Percentiles rank a stretch among this genome's conserved stretches.
phyloP scores from a whole-genome alignment of 371 early-diverging fungal species.

The Nematocida displodere region DNA sequence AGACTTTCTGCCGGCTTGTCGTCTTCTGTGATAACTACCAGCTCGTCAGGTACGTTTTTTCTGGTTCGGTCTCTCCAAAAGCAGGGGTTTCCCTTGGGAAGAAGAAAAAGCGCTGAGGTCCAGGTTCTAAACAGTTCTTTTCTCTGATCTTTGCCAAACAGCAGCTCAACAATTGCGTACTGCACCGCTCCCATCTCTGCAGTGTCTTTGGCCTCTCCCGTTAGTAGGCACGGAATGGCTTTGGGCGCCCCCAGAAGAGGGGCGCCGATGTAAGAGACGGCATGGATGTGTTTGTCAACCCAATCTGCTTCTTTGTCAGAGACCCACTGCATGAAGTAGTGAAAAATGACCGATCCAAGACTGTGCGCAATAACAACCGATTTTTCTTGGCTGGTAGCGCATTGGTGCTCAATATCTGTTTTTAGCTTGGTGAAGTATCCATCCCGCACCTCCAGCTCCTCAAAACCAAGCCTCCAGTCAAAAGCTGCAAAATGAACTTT shows the following conservation, averaged over 20 bases:
- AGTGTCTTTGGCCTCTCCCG: slow-evolving; percentile 78
- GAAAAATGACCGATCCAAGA: slow-evolving; percentile 71
- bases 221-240: slow-evolving; percentile 68
- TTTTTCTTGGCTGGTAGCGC: slow-evolving; percentile 62
- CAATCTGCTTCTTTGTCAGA: slow-evolving; percentile 70
- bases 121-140: slow-evolving; percentile 74
- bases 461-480: slow-evolving; percentile 79
- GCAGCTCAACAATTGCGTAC: slow-evolving; percentile 73
- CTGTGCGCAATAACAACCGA: slow-evolving; percentile 65
- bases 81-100: slow-evolving; percentile 76
- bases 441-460: slow-evolving; percentile 77
- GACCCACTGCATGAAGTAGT: slow-evolving; percentile 84
- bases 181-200: slow-evolving; percentile 73
- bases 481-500: slow-evolving; percentile 74
- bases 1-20: not conserved
- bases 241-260: slow-evolving; percentile 81
- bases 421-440: slow-evolving; percentile 74
- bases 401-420: slow-evolving; percentile 70
- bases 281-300: slow-evolving; percentile 74
- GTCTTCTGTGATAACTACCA: not conserved
- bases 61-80: slow-evolving; percentile 70
- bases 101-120: slow-evolving; percentile 71
- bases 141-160: slow-evolving; percentile 74
- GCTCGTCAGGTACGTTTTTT: not conserved
- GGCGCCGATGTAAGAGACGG: slow-evolving; percentile 77